These are phyloP conservation scores for Beauveria sp. DNA, from an alignment of 2,329 filamentous ascomycete genomes.

Conservation along the genomic window DNA sequence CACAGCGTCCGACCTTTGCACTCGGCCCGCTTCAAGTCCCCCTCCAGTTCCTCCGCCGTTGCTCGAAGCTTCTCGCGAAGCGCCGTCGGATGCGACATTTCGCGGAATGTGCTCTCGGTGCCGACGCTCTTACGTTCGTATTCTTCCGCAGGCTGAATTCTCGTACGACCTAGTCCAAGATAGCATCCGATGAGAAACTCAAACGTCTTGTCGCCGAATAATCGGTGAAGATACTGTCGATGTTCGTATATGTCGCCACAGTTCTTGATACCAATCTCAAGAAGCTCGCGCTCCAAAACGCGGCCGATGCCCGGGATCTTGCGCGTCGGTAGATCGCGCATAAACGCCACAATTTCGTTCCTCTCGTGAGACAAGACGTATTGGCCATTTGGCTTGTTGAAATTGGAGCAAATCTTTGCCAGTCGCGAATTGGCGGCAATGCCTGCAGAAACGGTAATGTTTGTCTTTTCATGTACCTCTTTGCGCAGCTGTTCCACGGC, in stretches of 20 bases:
- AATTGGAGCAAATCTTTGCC: slow-evolving; percentile 91
- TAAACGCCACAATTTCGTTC: slow-evolving; percentile 71
- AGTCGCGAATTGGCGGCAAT: slow-evolving; percentile 90
- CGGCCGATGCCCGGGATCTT: slow-evolving; percentile 95
- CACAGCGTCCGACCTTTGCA: slow-evolving; percentile 88
- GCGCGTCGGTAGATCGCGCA: slow-evolving; percentile 72
- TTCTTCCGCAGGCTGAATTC: slow-evolving; percentile 77
- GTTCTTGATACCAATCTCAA: slow-evolving; percentile 77
- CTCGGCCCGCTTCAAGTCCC: slow-evolving; percentile 69
- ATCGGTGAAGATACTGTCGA: slow-evolving; percentile 61
- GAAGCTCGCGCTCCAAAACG: slow-evolving; percentile 84
- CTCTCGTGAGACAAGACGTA: slow-evolving; percentile 69
- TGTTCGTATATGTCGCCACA: slow-evolving; percentile 81
- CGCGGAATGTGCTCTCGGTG: slow-evolving; percentile 84
- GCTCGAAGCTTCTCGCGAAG: slow-evolving; percentile 71
- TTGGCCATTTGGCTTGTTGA: slow-evolving; percentile 95
- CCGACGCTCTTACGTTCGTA: slow-evolving; percentile 91
- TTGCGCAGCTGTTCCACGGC: slow-evolving; percentile 69
- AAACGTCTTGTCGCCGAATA: slow-evolving; percentile 90
- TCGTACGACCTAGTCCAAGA: slow-evolving; percentile 78
- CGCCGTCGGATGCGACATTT: slow-evolving; percentile 61
- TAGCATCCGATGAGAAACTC: slow-evolving; percentile 79
- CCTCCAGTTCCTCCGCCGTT: slow-evolving; percentile 79
- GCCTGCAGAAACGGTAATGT: slow-evolving; percentile 86
- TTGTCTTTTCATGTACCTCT: slow-evolving; percentile 67